Percentiles rank a stretch among this genome's conserved stretches.
Conservation (phyloP, 108 stramenopile genomes). For the Epipyxis sp. region DNA sequence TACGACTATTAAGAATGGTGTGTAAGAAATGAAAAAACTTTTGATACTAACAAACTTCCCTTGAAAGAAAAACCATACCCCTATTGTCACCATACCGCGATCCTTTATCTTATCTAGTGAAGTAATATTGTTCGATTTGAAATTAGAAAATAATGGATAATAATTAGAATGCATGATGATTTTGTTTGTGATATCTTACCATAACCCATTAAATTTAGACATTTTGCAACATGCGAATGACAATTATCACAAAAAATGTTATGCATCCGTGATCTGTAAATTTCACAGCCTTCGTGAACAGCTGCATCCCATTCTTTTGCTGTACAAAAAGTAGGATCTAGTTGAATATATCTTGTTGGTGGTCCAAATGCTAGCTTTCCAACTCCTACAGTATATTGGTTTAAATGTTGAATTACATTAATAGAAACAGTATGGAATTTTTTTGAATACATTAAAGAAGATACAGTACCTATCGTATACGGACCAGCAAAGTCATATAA, state of each 20-base stretch:
- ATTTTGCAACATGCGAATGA: constrained; percentile 90
- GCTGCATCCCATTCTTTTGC: constrained; percentile 70
- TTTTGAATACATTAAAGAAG: constrained; percentile 30
- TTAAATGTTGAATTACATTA: constrained; percentile 7
- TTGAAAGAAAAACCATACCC: too few species aligned
- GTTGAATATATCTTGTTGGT: constrained; percentile 53
- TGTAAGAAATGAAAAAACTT: too few species aligned
- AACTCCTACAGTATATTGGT: neutral
- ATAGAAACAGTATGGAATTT: constrained; percentile 1
- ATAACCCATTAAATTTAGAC: constrained; percentile 74
- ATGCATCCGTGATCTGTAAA: constrained; percentile 84
- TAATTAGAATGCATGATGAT: too few species aligned
- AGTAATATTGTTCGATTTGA: too few species aligned
- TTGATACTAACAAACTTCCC: too few species aligned
- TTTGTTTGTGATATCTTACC: constrained; percentile 6
- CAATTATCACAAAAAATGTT: constrained; percentile 96
- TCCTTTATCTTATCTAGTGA: too few species aligned
- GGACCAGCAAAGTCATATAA: constrained; percentile 93
- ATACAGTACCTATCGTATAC: constrained; percentile 72
- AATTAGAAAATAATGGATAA: too few species aligned
- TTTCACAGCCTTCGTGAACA: constrained; percentile 70
- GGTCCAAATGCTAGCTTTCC: constrained; percentile 48
- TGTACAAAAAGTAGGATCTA: constrained; percentile 36
- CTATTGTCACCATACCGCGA: too few species aligned
- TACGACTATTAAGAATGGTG: too few species aligned